These are phyloP conservation scores for Puccinellia tenuiflora DNA, from an alignment of 176 grass and related monocot species.

Conservation along the genomic window DNA sequence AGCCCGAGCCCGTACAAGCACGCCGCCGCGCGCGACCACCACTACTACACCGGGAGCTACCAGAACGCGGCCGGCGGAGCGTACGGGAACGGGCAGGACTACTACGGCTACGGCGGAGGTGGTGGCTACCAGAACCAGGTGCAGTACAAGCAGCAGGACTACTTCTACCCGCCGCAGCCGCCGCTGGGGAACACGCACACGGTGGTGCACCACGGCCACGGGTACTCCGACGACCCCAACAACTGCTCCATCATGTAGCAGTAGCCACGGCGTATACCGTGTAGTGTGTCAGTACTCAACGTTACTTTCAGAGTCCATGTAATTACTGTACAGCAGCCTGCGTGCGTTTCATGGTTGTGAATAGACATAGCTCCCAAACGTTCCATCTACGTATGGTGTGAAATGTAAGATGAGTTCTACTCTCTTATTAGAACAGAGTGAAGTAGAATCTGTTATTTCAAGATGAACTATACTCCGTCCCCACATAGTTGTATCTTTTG, in stretches of 20 bases:
- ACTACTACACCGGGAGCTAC: conserved; percentile 17
- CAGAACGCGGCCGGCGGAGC: not conserved
- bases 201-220: conserved; percentile 32
- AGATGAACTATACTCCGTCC: too few relatives aligned
- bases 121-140: not conserved
- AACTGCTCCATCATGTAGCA: conserved; percentile 39
- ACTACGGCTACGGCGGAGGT: not conserved
- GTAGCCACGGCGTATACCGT: too few relatives aligned
- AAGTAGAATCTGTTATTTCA: too few relatives aligned
- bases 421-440: too few relatives aligned
- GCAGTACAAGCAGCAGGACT: conserved; percentile 28
- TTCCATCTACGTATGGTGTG: not conserved
- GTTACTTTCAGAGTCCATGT: not conserved
- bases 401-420: too few relatives aligned
- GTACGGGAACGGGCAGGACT: not conserved
- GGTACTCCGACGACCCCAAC: conserved; percentile 35
- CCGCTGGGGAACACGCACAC: conserved; percentile 32
- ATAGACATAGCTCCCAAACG: not conserved
- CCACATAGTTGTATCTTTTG: too few relatives aligned
- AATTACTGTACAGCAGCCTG: not conserved
- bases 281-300: not conserved
- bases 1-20: conserved; percentile 31
- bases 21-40: not conserved
- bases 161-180: not conserved
- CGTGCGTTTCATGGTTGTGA: not conserved